phyloP scores from a whole-genome alignment of 83 land plant species.

The Picea mariana region DNA sequence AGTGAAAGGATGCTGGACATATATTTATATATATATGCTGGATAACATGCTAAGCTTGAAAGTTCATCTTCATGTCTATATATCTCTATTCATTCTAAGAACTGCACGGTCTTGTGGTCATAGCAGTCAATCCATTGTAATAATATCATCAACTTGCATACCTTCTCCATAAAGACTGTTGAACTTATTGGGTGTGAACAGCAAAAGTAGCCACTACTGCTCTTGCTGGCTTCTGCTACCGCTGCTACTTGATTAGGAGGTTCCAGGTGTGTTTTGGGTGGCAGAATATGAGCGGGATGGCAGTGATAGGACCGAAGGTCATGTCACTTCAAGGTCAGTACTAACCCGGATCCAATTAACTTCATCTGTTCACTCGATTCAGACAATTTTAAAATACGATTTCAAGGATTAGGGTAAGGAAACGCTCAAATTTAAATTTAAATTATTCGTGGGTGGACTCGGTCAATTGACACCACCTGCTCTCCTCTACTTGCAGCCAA shows the following conservation, averaged over 20 bases:
- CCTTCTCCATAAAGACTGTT: neutral
- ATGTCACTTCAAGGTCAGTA: slow-evolving; percentile 4
- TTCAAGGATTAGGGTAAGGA: neutral
- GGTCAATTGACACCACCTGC: slow-evolving; percentile 13
- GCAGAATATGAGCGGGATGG: too few relatives aligned
- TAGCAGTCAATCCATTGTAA: neutral
- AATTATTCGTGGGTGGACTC: neutral
- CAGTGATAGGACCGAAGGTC: slow-evolving; percentile 13
- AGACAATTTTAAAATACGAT: slow-evolving; percentile 10
- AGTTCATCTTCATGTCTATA: neutral
- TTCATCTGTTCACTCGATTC: neutral
- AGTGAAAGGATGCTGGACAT: too few relatives aligned
- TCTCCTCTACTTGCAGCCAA: neutral
- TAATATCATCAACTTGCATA: too few relatives aligned
- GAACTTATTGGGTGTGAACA: neutral
- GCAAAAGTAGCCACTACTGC: neutral
- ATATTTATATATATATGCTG: too few relatives aligned
- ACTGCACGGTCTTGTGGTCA: neutral
- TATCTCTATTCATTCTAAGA: neutral
- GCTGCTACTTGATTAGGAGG: slow-evolving; percentile 11
- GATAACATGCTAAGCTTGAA: neutral
- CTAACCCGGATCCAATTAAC: slow-evolving; percentile 8
- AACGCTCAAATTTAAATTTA: neutral
- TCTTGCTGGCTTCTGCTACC: too few relatives aligned
- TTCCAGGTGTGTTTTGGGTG: neutral